Base-by-base conservation (phyloP, 768 basidiomycete species). In the Daedalea quercina region DNA sequence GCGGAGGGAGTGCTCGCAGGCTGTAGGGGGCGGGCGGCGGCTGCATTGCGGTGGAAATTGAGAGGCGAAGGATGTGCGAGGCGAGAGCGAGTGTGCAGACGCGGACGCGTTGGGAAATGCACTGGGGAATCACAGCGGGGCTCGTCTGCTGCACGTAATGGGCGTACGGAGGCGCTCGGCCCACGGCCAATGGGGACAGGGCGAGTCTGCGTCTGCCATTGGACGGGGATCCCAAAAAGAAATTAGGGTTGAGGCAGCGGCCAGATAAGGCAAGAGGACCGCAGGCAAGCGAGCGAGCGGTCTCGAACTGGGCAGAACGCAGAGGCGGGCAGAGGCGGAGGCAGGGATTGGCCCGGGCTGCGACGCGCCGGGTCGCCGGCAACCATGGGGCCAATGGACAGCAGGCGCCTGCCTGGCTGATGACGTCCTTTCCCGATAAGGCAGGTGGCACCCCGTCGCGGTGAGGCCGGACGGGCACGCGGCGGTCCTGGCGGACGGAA, bases 281-380 rank as follows among this genome's bases (percentile, higher is more conserved):
- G 46, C 11, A n/a, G 28, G 46, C 26, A 33, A 49, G 47, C 47
- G 47, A 49, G 25, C 7, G 47, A 35, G 47, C 47, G 47, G 11
- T 40, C 47, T 49, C 33, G 47, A 22, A 37, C 35, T 49, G 47
- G 47, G 33, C 20, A 40, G 47, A 35, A 37, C 20, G 35, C 33
- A 35, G 34, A 49, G 17, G 47, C 46, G 46, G 46, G 25, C 25
- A 47, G 11, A 23, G 22, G 44, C 44, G 26, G 31, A 9, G 13
- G 47, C 47, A 9, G 47, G 35, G 47, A 49, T 49, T 49, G 47
- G 47, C 17, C 47, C 47, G 47, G 33, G 19, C 19, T 3, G 33
- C 25, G 3, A 19, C 23, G 9, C 20, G 46, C 26, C 26, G 31
- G 47, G 31, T 9, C 11, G 20, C 47, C 47, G 47, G 35, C 31